A percentile compares a stretch with the other conserved stretches of the same genome.
Conservation (phyloP, 805 yeast genomes). For the Pichia nakasei region DNA sequence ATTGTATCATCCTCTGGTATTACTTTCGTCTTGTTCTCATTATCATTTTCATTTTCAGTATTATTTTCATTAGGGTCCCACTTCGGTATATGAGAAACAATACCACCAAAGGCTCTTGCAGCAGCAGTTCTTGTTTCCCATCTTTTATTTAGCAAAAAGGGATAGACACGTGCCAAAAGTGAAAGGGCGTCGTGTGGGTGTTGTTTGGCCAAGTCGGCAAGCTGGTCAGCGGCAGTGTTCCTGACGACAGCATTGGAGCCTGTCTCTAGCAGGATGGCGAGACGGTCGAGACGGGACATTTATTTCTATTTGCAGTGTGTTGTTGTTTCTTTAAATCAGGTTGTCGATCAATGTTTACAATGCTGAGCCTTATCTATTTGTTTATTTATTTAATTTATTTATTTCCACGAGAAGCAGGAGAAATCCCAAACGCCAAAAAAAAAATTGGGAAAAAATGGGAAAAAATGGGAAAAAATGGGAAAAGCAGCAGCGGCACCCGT, state of each 20-base stretch:
- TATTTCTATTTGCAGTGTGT: too few relatives aligned
- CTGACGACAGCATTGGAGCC: slow-evolving; percentile 92
- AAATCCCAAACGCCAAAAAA: too few relatives aligned
- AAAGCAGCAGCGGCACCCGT: too few relatives aligned
- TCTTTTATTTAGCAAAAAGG: slow-evolving; percentile 68
- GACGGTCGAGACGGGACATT: slow-evolving; percentile 29
- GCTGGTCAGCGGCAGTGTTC: slow-evolving; percentile 94
- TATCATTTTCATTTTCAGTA: slow-evolving; percentile 12
- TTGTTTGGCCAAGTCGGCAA: slow-evolving; percentile 85
- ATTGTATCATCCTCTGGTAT: too few relatives aligned
- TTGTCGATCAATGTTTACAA: too few relatives aligned
- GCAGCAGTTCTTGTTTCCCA: slow-evolving; percentile 98
- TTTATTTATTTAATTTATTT: too few relatives aligned
- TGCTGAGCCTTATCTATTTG: too few relatives aligned
- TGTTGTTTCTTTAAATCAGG: not conserved
- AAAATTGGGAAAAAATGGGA: too few relatives aligned
- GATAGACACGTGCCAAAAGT: slow-evolving; percentile 80
- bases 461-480: too few relatives aligned
- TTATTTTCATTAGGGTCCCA: slow-evolving; percentile 71
- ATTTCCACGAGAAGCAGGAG: too few relatives aligned
- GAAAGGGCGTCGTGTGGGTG: slow-evolving; percentile 90
- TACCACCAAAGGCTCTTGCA: slow-evolving; percentile 90
- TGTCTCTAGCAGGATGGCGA: slow-evolving; percentile 58
- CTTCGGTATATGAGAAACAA: slow-evolving; percentile 61
- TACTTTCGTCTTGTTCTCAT: slow-evolving; percentile 14